Evolutionary conservation across 2,329 filamentous ascomycete species (phyloP).

Genomic region (Scleromitrula shiraiana): DNA sequence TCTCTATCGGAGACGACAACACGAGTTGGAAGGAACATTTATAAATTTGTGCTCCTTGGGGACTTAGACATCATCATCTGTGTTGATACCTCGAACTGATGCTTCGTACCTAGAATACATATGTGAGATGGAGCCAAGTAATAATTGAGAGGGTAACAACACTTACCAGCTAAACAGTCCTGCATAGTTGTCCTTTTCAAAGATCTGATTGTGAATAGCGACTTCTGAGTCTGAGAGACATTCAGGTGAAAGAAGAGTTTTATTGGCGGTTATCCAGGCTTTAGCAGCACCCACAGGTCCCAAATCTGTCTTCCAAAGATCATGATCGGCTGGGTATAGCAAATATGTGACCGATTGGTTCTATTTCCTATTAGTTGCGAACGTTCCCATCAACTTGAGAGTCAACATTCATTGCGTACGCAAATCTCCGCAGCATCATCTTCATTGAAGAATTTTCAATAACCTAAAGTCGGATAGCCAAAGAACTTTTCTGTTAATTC

Average conservation of each 20-base stretch:
- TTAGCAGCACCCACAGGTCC: slow-evolving; percentile 10
- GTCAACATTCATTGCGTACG: slow-evolving; percentile 10
- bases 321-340: slow-evolving; percentile 8
- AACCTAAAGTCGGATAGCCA: slow-evolving; percentile 14
- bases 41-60: slow-evolving; percentile 11
- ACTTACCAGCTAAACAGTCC: slow-evolving; percentile 8
- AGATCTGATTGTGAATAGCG: slow-evolving; percentile 10
- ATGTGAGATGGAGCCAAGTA: slow-evolving; percentile 8
- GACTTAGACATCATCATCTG: slow-evolving; percentile 13
- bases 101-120: slow-evolving; percentile 11
- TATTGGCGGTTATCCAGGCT: slow-evolving; percentile 11
- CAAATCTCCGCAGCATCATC: slow-evolving; percentile 13
- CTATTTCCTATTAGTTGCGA: slow-evolving; percentile 8
- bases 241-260: slow-evolving; percentile 8
- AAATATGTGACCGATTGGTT: slow-evolving; percentile 11
- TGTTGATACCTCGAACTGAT: slow-evolving; percentile 9
- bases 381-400: no score
- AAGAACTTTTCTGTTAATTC: background rate
- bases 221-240: slow-evolving; percentile 3
- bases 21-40: slow-evolving; percentile 9
- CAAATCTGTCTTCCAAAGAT: slow-evolving; percentile 12
- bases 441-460: slow-evolving; percentile 15
- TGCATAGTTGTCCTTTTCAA: slow-evolving; percentile 2
- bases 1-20: slow-evolving; percentile 10
- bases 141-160: slow-evolving; percentile 10